These are phyloP conservation scores for Tetragonia tetragonoides DNA, from an alignment of 148 eudicot species.

Conservation along the genomic window DNA sequence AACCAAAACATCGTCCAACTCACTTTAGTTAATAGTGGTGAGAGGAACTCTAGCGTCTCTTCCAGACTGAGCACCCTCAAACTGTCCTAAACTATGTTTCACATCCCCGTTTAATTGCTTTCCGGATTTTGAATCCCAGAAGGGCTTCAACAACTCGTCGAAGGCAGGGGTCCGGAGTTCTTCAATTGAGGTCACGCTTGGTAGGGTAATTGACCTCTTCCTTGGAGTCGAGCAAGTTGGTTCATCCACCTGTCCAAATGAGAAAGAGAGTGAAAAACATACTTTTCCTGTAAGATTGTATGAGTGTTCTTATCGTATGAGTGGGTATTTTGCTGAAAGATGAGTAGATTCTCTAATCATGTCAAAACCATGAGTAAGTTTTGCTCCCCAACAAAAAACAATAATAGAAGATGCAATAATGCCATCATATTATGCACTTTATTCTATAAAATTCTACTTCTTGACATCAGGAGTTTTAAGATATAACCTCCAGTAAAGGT, in stretches of 20 bases:
- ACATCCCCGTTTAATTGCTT: constrained; percentile 74
- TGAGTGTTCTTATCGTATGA: background rate
- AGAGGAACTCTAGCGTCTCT: constrained; percentile 86
- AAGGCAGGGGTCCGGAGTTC: constrained; percentile 89
- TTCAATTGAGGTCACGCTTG: constrained; percentile 77
- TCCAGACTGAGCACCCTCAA: constrained; percentile 45
- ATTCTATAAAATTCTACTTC: too few relatives aligned
- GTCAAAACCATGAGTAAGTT: too few relatives aligned
- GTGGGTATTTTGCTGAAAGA: too few relatives aligned
- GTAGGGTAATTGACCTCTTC: constrained; percentile 70
- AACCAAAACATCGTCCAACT: constrained; percentile 9
- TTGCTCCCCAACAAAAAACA: too few relatives aligned
- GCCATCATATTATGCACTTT: too few relatives aligned
- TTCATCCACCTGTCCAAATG: constrained; percentile 70
- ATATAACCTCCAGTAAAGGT: too few relatives aligned
- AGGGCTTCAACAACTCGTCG: constrained; percentile 71
- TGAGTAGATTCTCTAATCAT: too few relatives aligned
- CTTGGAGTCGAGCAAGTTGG: constrained; percentile 94
- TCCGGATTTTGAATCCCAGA: constrained; percentile 78
- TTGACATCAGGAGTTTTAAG: too few relatives aligned
- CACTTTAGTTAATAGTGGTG: constrained; percentile 62
- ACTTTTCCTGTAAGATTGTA: background rate
- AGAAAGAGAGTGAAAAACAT: background rate
- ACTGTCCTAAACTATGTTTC: constrained; percentile 50
- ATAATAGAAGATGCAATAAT: background rate